A percentile compares a stretch with the other conserved stretches of the same genome.
phyloP scores from a whole-genome alignment of 2,329 filamentous ascomycete species.

The Aspergillus quadricinctus region DNA sequence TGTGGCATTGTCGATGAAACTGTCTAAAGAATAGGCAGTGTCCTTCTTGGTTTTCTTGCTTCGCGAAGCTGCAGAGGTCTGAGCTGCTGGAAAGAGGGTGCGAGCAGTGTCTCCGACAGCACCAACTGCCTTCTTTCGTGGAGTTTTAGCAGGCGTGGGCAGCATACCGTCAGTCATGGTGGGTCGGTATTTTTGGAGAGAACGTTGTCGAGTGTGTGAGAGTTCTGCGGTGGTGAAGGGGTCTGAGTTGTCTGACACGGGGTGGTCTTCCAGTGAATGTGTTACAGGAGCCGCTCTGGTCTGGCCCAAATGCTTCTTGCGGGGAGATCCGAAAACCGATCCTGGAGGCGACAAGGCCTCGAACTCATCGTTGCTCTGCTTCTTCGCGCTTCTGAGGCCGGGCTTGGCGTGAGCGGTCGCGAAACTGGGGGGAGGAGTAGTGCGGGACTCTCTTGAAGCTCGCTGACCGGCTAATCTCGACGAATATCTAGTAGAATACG shows the following conservation, averaged over 20 bases:
- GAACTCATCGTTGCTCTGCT: constrained; percentile 18
- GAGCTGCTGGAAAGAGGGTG: constrained; percentile 49
- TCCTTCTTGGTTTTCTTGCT: constrained; percentile 44
- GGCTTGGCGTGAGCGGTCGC: constrained; percentile 15
- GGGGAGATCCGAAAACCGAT: constrained; percentile 24
- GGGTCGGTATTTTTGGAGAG: constrained; percentile 20
- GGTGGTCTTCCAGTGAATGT: constrained; percentile 17
- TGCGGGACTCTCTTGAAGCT: constrained; percentile 21
- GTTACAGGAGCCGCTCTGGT: constrained; percentile 7
- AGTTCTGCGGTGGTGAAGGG: constrained; percentile 21
- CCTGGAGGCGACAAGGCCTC: constrained; percentile 27
- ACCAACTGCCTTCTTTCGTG: constrained; percentile 49
- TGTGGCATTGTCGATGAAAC: constrained; percentile 33
- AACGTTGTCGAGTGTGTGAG: constrained; percentile 17
- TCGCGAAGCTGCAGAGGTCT: constrained; percentile 44
- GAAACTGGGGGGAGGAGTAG: constrained; percentile 29
- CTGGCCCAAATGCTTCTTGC: constrained; percentile 21
- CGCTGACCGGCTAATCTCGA: constrained; percentile 36
- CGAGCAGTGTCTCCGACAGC: constrained; percentile 49
- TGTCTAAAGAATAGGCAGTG: constrained; percentile 43
- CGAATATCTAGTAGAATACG: constrained; percentile 38
- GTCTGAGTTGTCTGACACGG: constrained; percentile 16
- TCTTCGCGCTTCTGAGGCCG: constrained; percentile 17
- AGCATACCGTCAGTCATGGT: constrained; percentile 45
- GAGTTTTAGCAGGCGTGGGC: constrained; percentile 60